Evolutionary conservation across 2,329 filamentous ascomycete genomes (phyloP).

Genomic region (Phaeosphaeria sp.): DNA sequence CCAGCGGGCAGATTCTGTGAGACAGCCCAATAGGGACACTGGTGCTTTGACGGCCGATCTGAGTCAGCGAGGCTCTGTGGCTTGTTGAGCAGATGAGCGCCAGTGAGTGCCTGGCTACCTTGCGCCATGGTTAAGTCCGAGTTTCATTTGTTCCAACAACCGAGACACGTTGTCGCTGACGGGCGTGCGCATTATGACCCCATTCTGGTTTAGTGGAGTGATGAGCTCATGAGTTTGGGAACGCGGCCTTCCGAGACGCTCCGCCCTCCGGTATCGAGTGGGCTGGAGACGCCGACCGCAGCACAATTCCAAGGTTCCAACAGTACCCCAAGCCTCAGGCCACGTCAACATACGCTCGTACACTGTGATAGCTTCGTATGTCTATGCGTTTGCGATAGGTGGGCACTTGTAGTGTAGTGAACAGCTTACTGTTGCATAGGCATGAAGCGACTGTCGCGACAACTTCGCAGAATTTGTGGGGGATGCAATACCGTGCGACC

Average conservation of each 20-base stretch:
- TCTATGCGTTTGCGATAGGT: not conserved
- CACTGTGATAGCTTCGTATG: not conserved
- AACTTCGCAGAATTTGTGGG: no score
- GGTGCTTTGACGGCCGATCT: not conserved
- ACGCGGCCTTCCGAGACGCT: not conserved
- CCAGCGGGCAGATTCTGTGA: not conserved
- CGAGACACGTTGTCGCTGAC: not conserved
- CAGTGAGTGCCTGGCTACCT: not conserved
- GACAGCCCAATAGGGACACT: not conserved
- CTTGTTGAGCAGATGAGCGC: not conserved
- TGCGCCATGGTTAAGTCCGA: not conserved
- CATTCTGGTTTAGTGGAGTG: not conserved
- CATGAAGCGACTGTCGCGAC: no score
- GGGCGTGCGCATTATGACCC: not conserved
- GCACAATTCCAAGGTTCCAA: not conserved
- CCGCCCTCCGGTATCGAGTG: conserved; percentile 3
- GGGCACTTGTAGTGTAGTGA: no score
- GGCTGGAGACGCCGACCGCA: not conserved
- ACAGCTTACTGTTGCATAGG: no score
- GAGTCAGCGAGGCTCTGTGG: not conserved
- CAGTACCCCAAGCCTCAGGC: conserved; percentile 1
- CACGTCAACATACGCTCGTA: conserved; percentile 1
- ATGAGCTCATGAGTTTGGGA: not conserved
- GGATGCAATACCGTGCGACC: no score
- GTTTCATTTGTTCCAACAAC: not conserved